Conservation (phyloP, 2,329 filamentous ascomycete species). For the Fusarium bactridioides region DNA sequence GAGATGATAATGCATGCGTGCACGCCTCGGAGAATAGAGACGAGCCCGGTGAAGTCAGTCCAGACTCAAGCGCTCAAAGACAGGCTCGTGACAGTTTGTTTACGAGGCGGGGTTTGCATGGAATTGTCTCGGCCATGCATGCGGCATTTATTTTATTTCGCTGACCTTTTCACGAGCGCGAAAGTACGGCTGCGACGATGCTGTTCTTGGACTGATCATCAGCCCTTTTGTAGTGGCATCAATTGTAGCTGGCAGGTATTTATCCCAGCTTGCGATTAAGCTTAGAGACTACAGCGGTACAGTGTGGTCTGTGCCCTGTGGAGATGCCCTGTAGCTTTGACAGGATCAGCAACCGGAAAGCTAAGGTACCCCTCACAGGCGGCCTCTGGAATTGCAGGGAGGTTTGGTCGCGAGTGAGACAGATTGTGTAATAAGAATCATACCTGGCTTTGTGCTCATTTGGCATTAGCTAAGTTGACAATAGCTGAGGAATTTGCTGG, state of each 20-base stretch:
- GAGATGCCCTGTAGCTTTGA: conserved; percentile 1
- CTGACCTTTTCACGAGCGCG: not conserved
- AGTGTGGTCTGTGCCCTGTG: conserved; percentile 8
- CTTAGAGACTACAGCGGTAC: conserved; percentile 9
- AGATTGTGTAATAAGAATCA: not conserved
- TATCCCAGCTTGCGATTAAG: not conserved
- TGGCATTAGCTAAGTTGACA: not conserved
- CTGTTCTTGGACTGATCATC: conserved; percentile 16
- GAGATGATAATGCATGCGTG: not conserved
- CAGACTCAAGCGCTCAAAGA: not conserved
- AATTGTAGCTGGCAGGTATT: conserved; percentile 17
- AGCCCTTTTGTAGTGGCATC: conserved; percentile 10
- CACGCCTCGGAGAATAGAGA: not conserved
- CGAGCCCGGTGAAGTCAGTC: too few relatives aligned
- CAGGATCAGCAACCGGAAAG: not conserved
- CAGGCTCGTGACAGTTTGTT: not conserved
- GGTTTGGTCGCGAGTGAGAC: not conserved
- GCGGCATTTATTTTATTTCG: conserved; percentile 15
- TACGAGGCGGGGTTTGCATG: not conserved
- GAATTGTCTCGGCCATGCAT: not conserved
- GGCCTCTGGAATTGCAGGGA: not conserved
- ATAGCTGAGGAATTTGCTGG: not conserved
- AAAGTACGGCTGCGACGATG: not conserved
- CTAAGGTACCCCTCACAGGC: not conserved
- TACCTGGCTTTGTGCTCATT: not conserved